Conservation (phyloP, 179 eudicot genomes). For the Patellifolia procumbens region DNA sequence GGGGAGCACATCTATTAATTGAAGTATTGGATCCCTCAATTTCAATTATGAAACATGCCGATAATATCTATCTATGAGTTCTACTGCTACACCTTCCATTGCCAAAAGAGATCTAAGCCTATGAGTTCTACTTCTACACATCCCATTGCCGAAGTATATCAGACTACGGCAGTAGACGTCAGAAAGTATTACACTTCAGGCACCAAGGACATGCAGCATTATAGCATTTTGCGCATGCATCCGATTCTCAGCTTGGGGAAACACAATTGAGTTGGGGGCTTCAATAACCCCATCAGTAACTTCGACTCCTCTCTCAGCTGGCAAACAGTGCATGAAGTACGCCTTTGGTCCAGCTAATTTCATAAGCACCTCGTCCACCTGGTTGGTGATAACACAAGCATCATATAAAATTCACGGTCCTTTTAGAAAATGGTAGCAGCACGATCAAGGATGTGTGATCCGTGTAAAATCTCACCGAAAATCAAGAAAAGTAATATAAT, state of each 20-base stretch:
- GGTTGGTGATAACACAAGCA: constrained; percentile 18
- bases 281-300: constrained; percentile 88
- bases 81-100: too few species aligned
- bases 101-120: constrained; percentile 16
- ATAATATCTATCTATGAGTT: too few species aligned
- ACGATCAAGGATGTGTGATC: too few species aligned
- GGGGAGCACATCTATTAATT: not conserved
- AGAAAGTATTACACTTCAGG: constrained; percentile 23
- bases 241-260: constrained; percentile 93
- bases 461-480: too few species aligned
- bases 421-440: too few species aligned
- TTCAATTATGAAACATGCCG: too few species aligned
- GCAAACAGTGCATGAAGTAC: constrained; percentile 94
- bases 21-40: too few species aligned
- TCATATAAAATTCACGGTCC: too few species aligned
- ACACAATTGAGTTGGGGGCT: constrained; percentile 90
- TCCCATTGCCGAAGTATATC: constrained; percentile 14
- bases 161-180: constrained; percentile 7
- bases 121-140: constrained; percentile 22
- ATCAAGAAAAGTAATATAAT: too few species aligned
- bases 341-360: constrained; percentile 87
- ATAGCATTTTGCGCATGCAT: constrained; percentile 98
- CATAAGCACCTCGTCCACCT: constrained; percentile 94
- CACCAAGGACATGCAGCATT: constrained; percentile 83
- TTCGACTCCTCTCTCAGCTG: constrained; percentile 94